Base-by-base conservation (phyloP, 1,284 basidiomycete genomes). In the Sporisorium iseilematis-ciliati region DNA sequence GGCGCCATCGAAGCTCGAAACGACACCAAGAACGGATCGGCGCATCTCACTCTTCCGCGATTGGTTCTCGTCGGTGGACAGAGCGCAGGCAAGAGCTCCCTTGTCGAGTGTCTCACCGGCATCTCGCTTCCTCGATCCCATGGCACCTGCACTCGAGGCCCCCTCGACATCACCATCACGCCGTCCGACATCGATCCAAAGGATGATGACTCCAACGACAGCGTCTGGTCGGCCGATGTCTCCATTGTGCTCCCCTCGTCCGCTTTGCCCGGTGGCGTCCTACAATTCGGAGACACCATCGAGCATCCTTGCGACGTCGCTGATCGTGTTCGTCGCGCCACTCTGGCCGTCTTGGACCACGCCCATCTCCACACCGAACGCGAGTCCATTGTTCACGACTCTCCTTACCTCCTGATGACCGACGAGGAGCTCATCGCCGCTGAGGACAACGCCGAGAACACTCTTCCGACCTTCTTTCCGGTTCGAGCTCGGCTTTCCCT, bases 111-210 rank as follows among this genome's bases (percentile, higher is more conserved):
- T 52, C 52, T 70, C 5, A 53, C 61, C 18, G 67, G 67, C 7
- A 58, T 70, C 26, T n/a, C 61, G 4, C 61, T 70, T 1, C 67
- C 67, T 0, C 57, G 62, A 7, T 59, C 61, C 1, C 31, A 38
- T 3, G 67, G 67, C 1, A 70, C 67, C 2, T 70, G 67, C 38
- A 70, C 67, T 0, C 52, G 67, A 1, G 67, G 67, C 6, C 67
- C 67, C 0, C 54, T 70, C 33, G 67, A 70, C 41, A 57, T 70
- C 49, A 55, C 38, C 50, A 65, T 63, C 41, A 63, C 61, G 0
- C 23, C 53, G 1, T 51, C 57, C 18, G 53, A 58, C 21, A 40
- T 6, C 25, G 40, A 25, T 23, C 1, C 43, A 20, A 11, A 31
- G 25, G n/a, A n/a, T n/a, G n/a, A n/a, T n/a, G 49, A 25, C 3